Conservation (phyloP, 108 stramenopile species). For the Cylindrotheca fusiformis region DNA sequence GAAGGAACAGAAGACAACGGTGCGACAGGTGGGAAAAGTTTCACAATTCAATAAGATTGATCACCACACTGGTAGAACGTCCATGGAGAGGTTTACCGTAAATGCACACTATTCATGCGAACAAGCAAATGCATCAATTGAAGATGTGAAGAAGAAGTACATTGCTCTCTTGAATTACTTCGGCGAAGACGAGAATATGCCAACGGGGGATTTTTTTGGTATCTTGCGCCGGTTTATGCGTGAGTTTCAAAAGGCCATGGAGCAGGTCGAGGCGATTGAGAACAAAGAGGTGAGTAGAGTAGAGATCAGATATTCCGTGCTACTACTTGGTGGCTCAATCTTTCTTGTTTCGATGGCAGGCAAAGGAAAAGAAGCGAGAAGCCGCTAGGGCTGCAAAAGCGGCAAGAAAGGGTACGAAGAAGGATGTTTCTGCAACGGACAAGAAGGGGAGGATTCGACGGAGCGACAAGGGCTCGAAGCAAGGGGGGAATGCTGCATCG, state of each 20-base stretch:
- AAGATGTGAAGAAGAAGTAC: conserved; percentile 65
- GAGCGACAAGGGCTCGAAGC: background rate
- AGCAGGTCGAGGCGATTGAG: conserved; percentile 66
- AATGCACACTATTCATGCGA: conserved; percentile 47
- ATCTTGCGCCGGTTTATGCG: conserved; percentile 70
- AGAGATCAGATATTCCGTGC: background rate
- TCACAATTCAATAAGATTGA: conserved; percentile 68
- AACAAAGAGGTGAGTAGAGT: conserved; percentile 31
- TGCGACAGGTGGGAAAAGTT: conserved; percentile 44
- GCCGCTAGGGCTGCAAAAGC: conserved; percentile 24
- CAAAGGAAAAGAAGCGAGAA: conserved; percentile 23
- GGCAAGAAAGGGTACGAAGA: conserved; percentile 14
- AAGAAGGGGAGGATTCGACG: background rate
- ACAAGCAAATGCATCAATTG: conserved; percentile 46
- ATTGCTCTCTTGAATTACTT: conserved; percentile 68
- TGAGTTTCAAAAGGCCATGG: conserved; percentile 62
- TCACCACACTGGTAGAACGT: conserved; percentile 45
- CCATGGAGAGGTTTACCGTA: conserved; percentile 73
- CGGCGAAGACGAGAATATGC: conserved; percentile 87
- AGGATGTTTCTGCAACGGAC: background rate
- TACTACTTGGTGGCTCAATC: background rate
- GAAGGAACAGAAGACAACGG: conserved; percentile 58
- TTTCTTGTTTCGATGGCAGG: conserved; percentile 4
- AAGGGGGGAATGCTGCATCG: background rate
- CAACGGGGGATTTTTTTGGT: conserved; percentile 85